phyloP scores from a whole-genome alignment of 208 protist species.

The Ichthyophonus hoferi region DNA sequence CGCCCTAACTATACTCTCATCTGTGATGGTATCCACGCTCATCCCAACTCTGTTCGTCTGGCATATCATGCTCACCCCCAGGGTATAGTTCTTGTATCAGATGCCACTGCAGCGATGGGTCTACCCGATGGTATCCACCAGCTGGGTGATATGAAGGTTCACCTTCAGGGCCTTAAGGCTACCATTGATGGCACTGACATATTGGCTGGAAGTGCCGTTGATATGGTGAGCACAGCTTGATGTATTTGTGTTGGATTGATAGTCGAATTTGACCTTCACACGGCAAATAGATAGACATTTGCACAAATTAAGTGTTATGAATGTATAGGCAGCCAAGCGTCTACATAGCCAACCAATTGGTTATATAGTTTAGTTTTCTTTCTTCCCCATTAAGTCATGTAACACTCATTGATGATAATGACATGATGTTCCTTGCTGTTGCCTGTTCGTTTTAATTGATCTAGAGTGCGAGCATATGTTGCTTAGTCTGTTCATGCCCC shows the following conservation, averaged over 20 bases:
- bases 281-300: too few species aligned
- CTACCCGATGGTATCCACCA: constrained; percentile 4
- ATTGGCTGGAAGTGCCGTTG: constrained; percentile 36
- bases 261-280: neutral
- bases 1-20: constrained; percentile 32
- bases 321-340: too few species aligned
- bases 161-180: neutral
- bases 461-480: too few species aligned
- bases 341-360: neutral
- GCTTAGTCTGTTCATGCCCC: too few species aligned
- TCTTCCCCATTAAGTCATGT: too few species aligned
- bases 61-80: constrained; percentile 30
- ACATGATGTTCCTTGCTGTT: too few species aligned
- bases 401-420: too few species aligned
- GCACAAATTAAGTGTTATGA: too few species aligned
- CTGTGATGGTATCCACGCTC: constrained; percentile 40
- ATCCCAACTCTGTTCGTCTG: constrained; percentile 22
- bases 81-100: constrained; percentile 32
- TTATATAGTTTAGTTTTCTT: too few species aligned
- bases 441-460: too few species aligned
- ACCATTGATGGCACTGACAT: constrained; percentile 26
- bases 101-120: constrained; percentile 23
- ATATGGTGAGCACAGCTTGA: constrained; percentile 5
- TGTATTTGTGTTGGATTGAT: neutral
- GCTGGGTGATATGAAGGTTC: constrained; percentile 38